Percentiles rank a stretch among this genome's conserved stretches.
Evolutionary conservation across 306 rosid genomes (phyloP).

Genomic region (Sphenostylis stenocarpa): DNA sequence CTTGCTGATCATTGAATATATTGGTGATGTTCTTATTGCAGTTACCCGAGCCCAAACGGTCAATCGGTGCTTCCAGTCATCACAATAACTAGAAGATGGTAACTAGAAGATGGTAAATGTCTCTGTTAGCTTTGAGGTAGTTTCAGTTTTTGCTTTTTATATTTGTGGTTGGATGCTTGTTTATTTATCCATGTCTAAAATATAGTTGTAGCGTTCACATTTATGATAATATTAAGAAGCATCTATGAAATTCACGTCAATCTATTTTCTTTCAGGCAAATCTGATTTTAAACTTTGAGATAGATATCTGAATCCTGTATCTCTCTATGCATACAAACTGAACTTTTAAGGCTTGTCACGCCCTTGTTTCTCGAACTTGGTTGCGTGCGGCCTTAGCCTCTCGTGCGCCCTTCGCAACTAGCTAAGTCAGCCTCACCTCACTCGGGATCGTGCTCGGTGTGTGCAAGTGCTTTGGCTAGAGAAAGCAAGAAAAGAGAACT

Average conservation of each 20-base stretch:
- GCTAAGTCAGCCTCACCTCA: too few relatives aligned
- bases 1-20: constrained; percentile 17
- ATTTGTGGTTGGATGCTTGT: not conserved
- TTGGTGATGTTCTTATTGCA: constrained; percentile 41
- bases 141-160: constrained; percentile 13
- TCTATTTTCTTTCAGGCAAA: constrained; percentile 3
- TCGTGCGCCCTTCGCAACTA: too few relatives aligned
- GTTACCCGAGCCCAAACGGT: constrained; percentile 75
- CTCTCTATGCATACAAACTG: not conserved
- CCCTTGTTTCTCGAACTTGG: too few relatives aligned
- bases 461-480: too few relatives aligned
- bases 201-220: not conserved
- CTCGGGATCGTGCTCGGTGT: too few relatives aligned
- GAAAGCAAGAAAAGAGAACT: too few relatives aligned
- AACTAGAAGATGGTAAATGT: constrained; percentile 77
- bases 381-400: too few relatives aligned
- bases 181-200: constrained; percentile 9
- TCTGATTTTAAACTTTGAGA: not conserved
- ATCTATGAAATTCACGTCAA: not conserved
- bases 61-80: constrained; percentile 76
- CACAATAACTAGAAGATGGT: too few relatives aligned
- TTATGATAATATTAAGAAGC: constrained; percentile 12
- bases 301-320: not conserved
- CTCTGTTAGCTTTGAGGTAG: constrained; percentile 72
- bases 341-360: too few relatives aligned